Evolutionary conservation across 1,139 yeast species (phyloP).

Genomic region (Yamadazyma conglobata): DNA sequence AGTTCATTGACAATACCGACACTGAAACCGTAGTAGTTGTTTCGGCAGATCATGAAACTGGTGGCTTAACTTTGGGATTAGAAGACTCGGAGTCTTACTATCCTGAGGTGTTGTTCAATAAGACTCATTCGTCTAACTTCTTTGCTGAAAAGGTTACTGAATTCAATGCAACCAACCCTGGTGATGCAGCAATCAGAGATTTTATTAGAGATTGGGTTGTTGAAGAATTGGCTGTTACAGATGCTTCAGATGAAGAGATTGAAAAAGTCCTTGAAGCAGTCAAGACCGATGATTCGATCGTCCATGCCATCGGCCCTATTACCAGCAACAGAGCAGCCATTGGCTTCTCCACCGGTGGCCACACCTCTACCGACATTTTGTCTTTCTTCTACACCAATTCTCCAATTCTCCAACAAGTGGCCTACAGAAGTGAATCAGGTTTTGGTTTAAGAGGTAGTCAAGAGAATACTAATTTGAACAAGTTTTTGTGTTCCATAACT

Average conservation of each 20-base stretch:
- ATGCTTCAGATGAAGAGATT: slow-evolving; percentile 51
- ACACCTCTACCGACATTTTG: slow-evolving; percentile 85
- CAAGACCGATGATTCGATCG: slow-evolving; percentile 10
- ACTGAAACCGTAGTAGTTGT: slow-evolving; percentile 72
- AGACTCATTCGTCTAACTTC: slow-evolving; percentile 71
- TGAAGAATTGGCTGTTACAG: slow-evolving; percentile 56
- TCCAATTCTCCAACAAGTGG: slow-evolving; percentile 31
- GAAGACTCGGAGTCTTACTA: slow-evolving; percentile 68
- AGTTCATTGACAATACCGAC: slow-evolving; percentile 61
- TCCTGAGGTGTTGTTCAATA: slow-evolving; percentile 68
- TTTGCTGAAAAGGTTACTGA: slow-evolving; percentile 34
- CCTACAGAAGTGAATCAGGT: slow-evolving; percentile 29
- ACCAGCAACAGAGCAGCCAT: slow-evolving; percentile 69
- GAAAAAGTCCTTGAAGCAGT: slow-evolving; percentile 21
- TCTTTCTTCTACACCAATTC: slow-evolving; percentile 71
- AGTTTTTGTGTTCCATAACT: slow-evolving; percentile 58
- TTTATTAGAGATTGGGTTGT: slow-evolving; percentile 52
- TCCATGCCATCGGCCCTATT: slow-evolving; percentile 30
- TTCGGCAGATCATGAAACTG: slow-evolving; percentile 91
- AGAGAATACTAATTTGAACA: slow-evolving; percentile 81
- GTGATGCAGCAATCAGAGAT: slow-evolving; percentile 27
- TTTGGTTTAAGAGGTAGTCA: slow-evolving; percentile 66
- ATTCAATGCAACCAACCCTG: slow-evolving; percentile 21
- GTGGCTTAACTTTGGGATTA: slow-evolving; percentile 72
- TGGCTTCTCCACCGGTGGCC: slow-evolving; percentile 92